phyloP scores from a whole-genome alignment of 148 eudicot species.

The Beta vulgaris region DNA sequence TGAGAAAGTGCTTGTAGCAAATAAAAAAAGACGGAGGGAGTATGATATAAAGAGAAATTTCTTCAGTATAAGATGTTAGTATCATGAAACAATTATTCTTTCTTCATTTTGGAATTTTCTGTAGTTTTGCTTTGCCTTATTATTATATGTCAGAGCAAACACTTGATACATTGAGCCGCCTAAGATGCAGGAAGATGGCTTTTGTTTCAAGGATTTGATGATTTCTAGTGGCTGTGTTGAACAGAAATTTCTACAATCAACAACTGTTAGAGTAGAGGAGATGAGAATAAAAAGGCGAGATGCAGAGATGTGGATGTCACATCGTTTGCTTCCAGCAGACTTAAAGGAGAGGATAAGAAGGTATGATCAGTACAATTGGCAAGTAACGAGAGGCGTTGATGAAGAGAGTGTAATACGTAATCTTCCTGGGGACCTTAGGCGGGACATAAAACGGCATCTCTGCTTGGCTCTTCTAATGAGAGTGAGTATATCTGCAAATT shows the following conservation, averaged over 20 bases:
- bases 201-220: not conserved
- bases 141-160: too few relatives aligned
- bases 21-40: too few relatives aligned
- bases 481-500: slow-evolving; percentile 32
- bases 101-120: too few relatives aligned
- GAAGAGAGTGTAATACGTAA: slow-evolving; percentile 49
- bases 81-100: too few relatives aligned
- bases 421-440: slow-evolving; percentile 65
- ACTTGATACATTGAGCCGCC: not conserved
- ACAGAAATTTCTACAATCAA: slow-evolving; percentile 63
- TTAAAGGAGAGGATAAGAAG: slow-evolving; percentile 51
- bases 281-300: slow-evolving; percentile 60
- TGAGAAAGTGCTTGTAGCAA: too few relatives aligned
- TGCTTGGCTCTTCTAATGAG: slow-evolving; percentile 51
- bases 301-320: slow-evolving; percentile 76
- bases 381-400: slow-evolving; percentile 62
- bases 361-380: slow-evolving; percentile 65
- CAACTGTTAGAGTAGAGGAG: slow-evolving; percentile 52
- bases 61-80: too few relatives aligned
- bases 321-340: slow-evolving; percentile 60
- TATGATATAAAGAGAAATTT: too few relatives aligned
- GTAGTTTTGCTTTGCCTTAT: too few relatives aligned
- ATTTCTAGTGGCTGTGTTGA: slow-evolving; percentile 1
- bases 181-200: not conserved
- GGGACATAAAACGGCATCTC: slow-evolving; percentile 71